Evolutionary conservation across 139 green algal species (phyloP), one percentile per base, ranked within the genome.

Genomic region (Chlorella sp.): DNA sequence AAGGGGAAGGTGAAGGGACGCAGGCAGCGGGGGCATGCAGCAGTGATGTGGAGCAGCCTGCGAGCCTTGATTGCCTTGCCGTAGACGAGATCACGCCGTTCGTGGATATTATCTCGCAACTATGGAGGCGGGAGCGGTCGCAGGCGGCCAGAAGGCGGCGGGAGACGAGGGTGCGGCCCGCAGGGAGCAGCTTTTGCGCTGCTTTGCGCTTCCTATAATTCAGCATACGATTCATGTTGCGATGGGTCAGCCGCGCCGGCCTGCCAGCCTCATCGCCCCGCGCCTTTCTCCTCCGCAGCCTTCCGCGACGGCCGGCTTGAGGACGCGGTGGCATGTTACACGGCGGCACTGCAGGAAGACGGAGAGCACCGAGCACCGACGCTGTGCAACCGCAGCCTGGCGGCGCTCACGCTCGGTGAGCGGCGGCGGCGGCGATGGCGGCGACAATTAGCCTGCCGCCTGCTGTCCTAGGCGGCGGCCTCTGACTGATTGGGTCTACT

Each of bases 331-430:
- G 44, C 28, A 0, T n/a, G 34, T 9, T 88, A 88, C 56, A 46
- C 62, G 11, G 62, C 36, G n/a, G 67, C 76, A 7, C 30, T 88
- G 43, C 1, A 74, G 30, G 46, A 34, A 34, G 58, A 82, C 3
- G 58, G 68, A 7, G 6, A 7, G 3, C 62, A 88, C 36, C n/a
- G n/a, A n/a, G 74, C 54, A 2, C 43, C 56, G 4, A 68, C 77
- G 17, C 58, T 85, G 62, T 80, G 79, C 68, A 89, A 89, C 69
- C 36, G 67, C 51, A 89, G 85, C 72, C 51, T 86, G n/a, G 72
- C 70, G 32, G 80, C 73, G 13, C 72, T 89, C 36, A 89, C 84
- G 62, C 43, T 73, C n/a, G 85, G 85, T 89, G 43, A 60, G 81
- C 72, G 9, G 62, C 56, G 20, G 70, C 69, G 16, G n/a, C 46